Base-by-base conservation (phyloP, 2,329 filamentous ascomycete species). In the Calcarisporium arbuscula region DNA sequence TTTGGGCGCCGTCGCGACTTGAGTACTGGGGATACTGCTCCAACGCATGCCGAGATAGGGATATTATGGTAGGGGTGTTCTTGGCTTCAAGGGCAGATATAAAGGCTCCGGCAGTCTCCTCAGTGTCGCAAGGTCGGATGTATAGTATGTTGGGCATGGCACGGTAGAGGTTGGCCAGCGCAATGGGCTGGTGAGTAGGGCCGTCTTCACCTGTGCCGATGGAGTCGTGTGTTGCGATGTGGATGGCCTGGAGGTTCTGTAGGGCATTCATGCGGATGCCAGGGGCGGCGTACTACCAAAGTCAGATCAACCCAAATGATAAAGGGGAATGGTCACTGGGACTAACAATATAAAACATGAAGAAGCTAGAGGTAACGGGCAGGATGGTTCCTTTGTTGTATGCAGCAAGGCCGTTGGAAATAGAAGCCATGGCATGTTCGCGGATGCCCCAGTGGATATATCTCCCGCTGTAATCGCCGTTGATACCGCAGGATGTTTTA, bases 81-180 rank as follows among this genome's bases (percentile, higher is more conserved):
- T 39, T 52, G 16, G 54, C 52, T 22, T 62, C 57, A 26, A 76
- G 51, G 8, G 72, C 72, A 4, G 58, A 48, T 21, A 64, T 64
- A 54, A 65, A 77, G 4, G 73, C 75, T 10, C 74, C 74, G 2
- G 66, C 65, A 1, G 62, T 65, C 51, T 81, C 76, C 45, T 80
- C 73, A 30, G 62, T 66, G 41, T 80, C 75, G 30, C 65, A 64
- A 0, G 76, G 76, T 1, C 76, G 70, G 36, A 80, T 74, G 49
- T 78, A 79, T 2, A 72, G 55, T 1, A 80, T 42, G 39, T 79
- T 78, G 1, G 75, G 76, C 74, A 80, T 80, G 17, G 74, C 68
- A 5, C 77, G 69, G 50, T 74, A 80, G 3, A 80, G 57, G 0
- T 66, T 53, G 8, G 70, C 66, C 1, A 80, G 58, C 22, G 68